Conservation (phyloP, 192 early-diverging fungal genomes). For the Backusella liffmaniae region DNA sequence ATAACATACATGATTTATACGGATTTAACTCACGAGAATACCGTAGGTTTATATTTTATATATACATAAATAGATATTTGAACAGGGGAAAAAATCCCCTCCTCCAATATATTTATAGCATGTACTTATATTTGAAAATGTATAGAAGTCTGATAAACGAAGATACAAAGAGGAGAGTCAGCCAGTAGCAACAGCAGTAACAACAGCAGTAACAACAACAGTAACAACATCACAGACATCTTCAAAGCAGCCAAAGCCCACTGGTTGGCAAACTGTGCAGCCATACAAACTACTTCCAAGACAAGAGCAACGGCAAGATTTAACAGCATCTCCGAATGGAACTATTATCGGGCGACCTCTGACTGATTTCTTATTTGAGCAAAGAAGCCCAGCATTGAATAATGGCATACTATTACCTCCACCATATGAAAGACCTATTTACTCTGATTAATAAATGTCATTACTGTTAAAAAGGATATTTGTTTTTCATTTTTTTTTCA, state of each 20-base stretch:
- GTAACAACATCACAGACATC: not conserved
- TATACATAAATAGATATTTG: not conserved
- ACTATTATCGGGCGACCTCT: conserved; percentile 19
- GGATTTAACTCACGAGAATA: conserved; percentile 24
- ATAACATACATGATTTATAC: conserved; percentile 52
- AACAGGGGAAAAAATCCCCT: not conserved
- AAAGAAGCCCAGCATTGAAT: not conserved
- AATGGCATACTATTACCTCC: not conserved
- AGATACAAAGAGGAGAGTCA: not conserved
- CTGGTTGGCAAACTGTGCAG: conserved; percentile 2
- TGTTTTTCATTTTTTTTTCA: too few relatives aligned
- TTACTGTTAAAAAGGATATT: not conserved
- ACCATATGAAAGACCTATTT: not conserved
- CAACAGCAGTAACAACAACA: not conserved
- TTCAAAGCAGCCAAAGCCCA: not conserved
- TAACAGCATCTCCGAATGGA: not conserved
- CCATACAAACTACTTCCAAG: not conserved
- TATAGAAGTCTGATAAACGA: conserved; percentile 6
- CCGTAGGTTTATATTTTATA: not conserved
- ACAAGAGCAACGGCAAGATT: not conserved
- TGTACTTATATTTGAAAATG: not conserved
- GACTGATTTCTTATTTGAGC: conserved; percentile 24
- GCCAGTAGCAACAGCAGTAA: not conserved
- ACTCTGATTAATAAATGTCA: not conserved
- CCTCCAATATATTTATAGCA: not conserved